Base-by-base conservation (phyloP, 805 yeast genomes). In the Pichia kluyveri region DNA sequence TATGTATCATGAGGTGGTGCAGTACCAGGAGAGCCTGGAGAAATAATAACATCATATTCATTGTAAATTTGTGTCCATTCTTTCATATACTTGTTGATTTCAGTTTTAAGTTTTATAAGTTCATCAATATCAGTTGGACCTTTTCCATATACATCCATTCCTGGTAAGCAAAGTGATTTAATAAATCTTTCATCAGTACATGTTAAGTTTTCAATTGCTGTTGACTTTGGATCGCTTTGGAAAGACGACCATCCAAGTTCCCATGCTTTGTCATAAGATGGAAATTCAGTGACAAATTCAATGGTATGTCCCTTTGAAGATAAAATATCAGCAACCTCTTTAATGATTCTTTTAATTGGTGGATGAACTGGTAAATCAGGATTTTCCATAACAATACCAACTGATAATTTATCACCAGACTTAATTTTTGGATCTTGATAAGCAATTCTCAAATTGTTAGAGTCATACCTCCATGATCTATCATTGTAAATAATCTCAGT, bases 331-430 rank as follows among this genome's bases (percentile, higher is more conserved):
- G 19, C 28, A 23, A 37, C 42, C 17, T 44, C 42, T 28, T 79
- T 14, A 67, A 61, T 50, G 80, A 64, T 38, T 57, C 87, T 69
- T 18, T 66, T 58, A 41, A 79, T 69, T 42, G 89, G 86, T n/a
- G 89, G 86, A 48, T 79, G 76, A 42, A 85, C 83, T 53, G 73
- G 77, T 11, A 81, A 84, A 34, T 77, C 56, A 18, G 81, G 83
- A 60, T 82, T 86, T 54, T 79, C 82, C 56, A 68, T 76, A 62
- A 79, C 67, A 32, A 82, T 72, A 27, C 80, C 89, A 54, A 82
- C 72, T 15, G 80, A 80, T 53, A 82, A 60, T 18, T 66, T 65
- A 31, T 56, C 44, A 2, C 79, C 66, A 17, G 60, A 57, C 39
- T 68, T 70, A 8, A 36, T 51, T 19, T 54, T 45, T 40, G 73